Base-by-base conservation (phyloP, 2,329 filamentous ascomycete genomes). In the Apiospora koreana region DNA sequence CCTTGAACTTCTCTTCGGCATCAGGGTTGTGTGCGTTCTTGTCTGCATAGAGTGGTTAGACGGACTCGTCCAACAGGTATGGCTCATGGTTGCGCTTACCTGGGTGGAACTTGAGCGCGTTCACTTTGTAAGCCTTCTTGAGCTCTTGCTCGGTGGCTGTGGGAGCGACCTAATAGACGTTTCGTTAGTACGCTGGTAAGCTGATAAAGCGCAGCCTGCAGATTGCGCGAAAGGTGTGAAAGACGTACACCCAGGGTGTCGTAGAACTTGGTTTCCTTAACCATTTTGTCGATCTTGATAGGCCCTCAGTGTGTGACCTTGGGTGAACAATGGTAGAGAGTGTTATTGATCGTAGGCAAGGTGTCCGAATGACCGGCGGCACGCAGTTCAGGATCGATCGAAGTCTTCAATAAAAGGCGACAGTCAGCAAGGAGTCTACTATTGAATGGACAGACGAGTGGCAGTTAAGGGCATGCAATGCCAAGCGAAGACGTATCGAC, bases 1-100 rank as follows among this genome's bases (percentile, higher is more conserved):
- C 95, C 87, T 99, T 98, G 91, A 99, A 99, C 84, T 98, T 99
- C 72, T 97, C 94, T 77, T 95, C 94, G 68, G 96, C 95, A 35
- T 91, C 93, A 50, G 95, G 94, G 86, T 97, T 97, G 86, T 96
- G 91, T 74, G 92, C 90, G 83, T 99, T 99, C 89, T 99, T 99
- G 84, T 99, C 95, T 97, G 76, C 48, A 70, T 35, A 9, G 10
- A 23, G 65, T 45, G 41, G 8, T 38, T 25, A 65, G 35, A 23
- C 54, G 5, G 21, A 48, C n/a, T 21, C 3, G 14, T 16, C 23
- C 42, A 16, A 25, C 14, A 45, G 35, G 14, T 14, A 23, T 46
- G 48, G n/a, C 16, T 41, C 68, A 21, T 42, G 23, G 21, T 31
- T 62, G n/a, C 71, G 81, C 89, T 75, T 88, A 94, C 92, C 92